A percentile compares a stretch with the other conserved stretches of the same genome.
Evolutionary conservation across 495 filamentous ascomycete species (phyloP).

Genomic region (Ramalina peruviana): DNA sequence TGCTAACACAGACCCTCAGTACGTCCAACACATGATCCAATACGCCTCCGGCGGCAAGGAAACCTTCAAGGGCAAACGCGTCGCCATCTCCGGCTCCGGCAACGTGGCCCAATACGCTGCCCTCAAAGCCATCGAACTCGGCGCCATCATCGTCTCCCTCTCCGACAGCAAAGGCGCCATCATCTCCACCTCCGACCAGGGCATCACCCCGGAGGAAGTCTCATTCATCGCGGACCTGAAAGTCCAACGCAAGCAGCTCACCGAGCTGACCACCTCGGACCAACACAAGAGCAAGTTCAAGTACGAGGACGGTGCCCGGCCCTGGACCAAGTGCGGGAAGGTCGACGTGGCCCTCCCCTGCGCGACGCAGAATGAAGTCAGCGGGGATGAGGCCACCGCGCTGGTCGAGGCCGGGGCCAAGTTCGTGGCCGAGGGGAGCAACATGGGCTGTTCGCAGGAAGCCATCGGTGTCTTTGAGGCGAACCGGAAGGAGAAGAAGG

Average conservation of each 20-base stretch:
- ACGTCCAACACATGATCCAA: constrained; percentile 90
- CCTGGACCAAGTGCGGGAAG: constrained; percentile 77
- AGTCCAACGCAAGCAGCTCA: constrained; percentile 71
- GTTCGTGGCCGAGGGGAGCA: constrained; percentile 93
- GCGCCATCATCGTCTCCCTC: constrained; percentile 81
- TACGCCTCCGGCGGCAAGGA: constrained; percentile 70
- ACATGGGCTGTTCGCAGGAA: constrained; percentile 96
- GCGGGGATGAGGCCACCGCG: constrained; percentile 70
- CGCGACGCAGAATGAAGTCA: constrained; percentile 96
- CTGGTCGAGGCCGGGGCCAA: constrained; percentile 62
- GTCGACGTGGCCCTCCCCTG: constrained; percentile 86
- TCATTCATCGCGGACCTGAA: constrained; percentile 67
- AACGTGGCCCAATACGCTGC: constrained; percentile 98
- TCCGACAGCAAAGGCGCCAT: constrained; percentile 84
- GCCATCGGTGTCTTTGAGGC: constrained; percentile 92
- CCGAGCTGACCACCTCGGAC: constrained; percentile 39
- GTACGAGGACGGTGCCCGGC: constrained; percentile 78
- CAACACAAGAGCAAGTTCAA: constrained; percentile 55
- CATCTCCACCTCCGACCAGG: constrained; percentile 47
- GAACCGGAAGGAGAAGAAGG: constrained; percentile 53
- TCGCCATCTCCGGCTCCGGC: constrained; percentile 92
- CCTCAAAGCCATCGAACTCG: constrained; percentile 92
- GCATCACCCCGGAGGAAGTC: constrained; percentile 67
- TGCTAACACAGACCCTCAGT: constrained; percentile 23
- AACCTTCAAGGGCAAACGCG: constrained; percentile 78